Base-by-base conservation (phyloP, 2,329 filamentous ascomycete species). In the Hymenoscyphus albidus region DNA sequence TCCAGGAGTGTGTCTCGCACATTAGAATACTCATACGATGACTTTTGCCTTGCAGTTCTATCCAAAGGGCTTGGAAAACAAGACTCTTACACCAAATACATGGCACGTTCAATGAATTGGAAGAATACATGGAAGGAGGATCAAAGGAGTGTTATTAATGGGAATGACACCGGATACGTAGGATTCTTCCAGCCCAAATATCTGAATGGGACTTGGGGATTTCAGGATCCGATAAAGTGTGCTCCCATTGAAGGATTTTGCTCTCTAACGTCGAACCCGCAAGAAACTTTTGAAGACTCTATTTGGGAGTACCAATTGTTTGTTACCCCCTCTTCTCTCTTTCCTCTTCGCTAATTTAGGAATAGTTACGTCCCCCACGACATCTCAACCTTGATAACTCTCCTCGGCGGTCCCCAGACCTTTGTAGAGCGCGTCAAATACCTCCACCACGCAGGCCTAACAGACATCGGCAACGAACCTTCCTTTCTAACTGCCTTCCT, bases 11-110 rank as follows among this genome's bases (percentile, higher is more conserved):
- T 93, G 31, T 91, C 87, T 1, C 81, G 90, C 4, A 92, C 89
- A 0, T 82, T 92, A 0, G 90, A 93, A 74, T 93, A 93, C 74
- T 84, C 87, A 12, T 92, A 92, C 75, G 86, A 92, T 68, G 90
- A 93, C 77, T 93, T 85, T 71, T 85, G 84, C 68, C 85, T 90
- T 63, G 80, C 85, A 0, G 80, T 85, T 56, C 82, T 91, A 64
- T 87, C 87, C 0, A 80, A 80, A 12, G 79, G 77, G 0, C 73
- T 90, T 39, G 85, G 84, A 1, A 80, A 82, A 13, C 77, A 79
- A 3, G 76, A 74, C 0, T 88, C 89, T 59, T 78, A 69, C 10
- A 64, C 65, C 32, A 72, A 72, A 35, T 73, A 73, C 59, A 65
- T 65, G 14, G 57, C 44, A 3, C 64, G 71, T 1, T 65, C 66